Percentiles rank a stretch among this genome's conserved stretches.
phyloP scores from a whole-genome alignment of 2,329 filamentous ascomycete genomes.

The Pseudogymnoascus sp. region DNA sequence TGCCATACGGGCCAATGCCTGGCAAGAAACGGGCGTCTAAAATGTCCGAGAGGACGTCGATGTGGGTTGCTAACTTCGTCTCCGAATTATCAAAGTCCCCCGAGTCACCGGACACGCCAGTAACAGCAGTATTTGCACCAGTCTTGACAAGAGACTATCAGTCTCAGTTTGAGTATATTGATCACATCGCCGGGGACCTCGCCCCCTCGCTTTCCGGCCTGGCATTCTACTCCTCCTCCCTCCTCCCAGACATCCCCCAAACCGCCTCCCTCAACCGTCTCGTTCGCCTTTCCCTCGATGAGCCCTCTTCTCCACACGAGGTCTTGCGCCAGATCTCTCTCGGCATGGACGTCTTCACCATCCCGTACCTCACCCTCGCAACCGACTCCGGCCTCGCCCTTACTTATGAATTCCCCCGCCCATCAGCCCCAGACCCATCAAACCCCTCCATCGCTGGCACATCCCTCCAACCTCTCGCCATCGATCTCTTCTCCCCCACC shows the following conservation, averaged over 20 bases:
- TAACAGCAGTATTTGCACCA: slow-evolving; percentile 48
- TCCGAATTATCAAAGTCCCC: slow-evolving; percentile 31
- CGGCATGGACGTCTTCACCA: slow-evolving; percentile 71
- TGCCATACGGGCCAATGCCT: slow-evolving; percentile 47
- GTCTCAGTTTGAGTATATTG: slow-evolving; percentile 72
- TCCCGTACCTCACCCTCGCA: slow-evolving; percentile 64
- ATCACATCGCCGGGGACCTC: slow-evolving; percentile 59
- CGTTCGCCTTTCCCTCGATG: slow-evolving; percentile 66
- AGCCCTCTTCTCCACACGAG: slow-evolving; percentile 63
- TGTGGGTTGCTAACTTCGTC: slow-evolving; percentile 67
- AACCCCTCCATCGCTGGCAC: slow-evolving; percentile 12
- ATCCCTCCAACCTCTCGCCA: slow-evolving; percentile 48
- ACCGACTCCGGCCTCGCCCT: slow-evolving; percentile 84
- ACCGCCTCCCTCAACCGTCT: slow-evolving; percentile 48
- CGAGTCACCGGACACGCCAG: slow-evolving; percentile 22
- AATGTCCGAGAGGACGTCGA: slow-evolving; percentile 79
- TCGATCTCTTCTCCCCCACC: slow-evolving; percentile 64
- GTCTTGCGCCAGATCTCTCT: slow-evolving; percentile 66
- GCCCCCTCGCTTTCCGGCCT: slow-evolving; percentile 54
- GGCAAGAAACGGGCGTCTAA: slow-evolving; percentile 66
- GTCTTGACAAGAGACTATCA: slow-evolving; percentile 68
- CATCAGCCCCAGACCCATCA: slow-evolving; percentile 9
- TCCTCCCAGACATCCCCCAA: slow-evolving; percentile 58
- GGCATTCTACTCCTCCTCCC: slow-evolving; percentile 66
- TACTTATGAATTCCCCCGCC: slow-evolving; percentile 62